phyloP scores from a whole-genome alignment of 208 protist genomes.

The Leishmania amazonensis region DNA sequence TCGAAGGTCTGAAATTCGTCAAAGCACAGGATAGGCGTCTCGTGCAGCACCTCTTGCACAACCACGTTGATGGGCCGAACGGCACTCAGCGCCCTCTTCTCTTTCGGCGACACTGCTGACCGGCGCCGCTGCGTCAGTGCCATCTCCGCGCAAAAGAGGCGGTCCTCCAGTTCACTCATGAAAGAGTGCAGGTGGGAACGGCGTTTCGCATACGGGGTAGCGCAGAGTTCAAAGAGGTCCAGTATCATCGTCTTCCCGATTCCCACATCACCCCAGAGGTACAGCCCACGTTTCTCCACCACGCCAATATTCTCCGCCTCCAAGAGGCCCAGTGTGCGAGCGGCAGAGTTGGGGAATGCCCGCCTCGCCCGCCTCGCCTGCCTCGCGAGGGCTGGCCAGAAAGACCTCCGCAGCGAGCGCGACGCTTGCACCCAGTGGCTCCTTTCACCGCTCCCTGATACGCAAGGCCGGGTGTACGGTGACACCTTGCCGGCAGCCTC shows the following conservation, averaged over 20 bases:
- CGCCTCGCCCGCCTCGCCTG: not conserved
- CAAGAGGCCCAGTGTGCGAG: conserved; percentile 35
- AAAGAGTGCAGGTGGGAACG: conserved; percentile 94
- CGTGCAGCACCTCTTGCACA: conserved; percentile 62
- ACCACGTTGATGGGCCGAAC: conserved; percentile 74
- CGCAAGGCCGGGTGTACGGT: conserved; percentile 3
- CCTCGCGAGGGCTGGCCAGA: not conserved
- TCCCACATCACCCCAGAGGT: conserved; percentile 94
- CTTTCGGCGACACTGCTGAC: conserved; percentile 14
- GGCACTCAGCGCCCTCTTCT: conserved; percentile 15
- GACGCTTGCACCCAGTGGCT: not conserved
- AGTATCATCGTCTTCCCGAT: conserved; percentile 95
- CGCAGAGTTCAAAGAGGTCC: conserved; percentile 91
- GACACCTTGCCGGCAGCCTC: conserved; percentile 17
- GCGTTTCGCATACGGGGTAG: conserved; percentile 73
- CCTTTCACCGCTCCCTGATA: not conserved
- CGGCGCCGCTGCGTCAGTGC: conserved; percentile 23
- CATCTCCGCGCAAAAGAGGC: conserved; percentile 58
- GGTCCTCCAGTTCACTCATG: conserved; percentile 86
- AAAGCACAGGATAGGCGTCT: conserved; percentile 90
- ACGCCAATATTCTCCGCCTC: conserved; percentile 63
- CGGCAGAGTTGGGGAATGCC: conserved; percentile 27
- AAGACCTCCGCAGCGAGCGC: not conserved
- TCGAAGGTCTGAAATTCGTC: conserved; percentile 95
- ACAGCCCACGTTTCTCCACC: conserved; percentile 77